These are phyloP conservation scores for Hyaloraphidium curvatum DNA, from an alignment of 192 early-diverging fungal genomes.

Conservation along the genomic window DNA sequence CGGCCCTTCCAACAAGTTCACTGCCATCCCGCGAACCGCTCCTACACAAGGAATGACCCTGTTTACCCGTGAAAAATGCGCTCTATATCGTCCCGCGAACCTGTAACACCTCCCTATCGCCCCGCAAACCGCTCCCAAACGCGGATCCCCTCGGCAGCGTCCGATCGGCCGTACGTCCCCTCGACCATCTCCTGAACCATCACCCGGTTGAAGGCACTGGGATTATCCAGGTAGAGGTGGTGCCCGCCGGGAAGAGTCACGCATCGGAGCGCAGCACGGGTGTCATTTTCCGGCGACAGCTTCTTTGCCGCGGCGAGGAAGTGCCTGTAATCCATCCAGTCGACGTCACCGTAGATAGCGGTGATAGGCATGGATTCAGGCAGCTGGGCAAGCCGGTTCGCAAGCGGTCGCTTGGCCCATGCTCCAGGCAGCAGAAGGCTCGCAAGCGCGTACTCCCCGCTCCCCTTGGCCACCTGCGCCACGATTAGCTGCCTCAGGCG, in stretches of 20 bases:
- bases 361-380: slow-evolving; percentile 53
- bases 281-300: slow-evolving; percentile 27
- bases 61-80: too few relatives aligned
- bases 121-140: too few relatives aligned
- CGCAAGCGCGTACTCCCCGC: slow-evolving; percentile 65
- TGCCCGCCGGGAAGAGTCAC: slow-evolving; percentile 39
- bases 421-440: slow-evolving; percentile 61
- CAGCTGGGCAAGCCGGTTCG: slow-evolving; percentile 34
- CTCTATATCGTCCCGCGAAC: too few relatives aligned
- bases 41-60: too few relatives aligned
- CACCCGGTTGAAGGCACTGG: slow-evolving; percentile 41
- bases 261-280: slow-evolving; percentile 16
- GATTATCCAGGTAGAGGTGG: slow-evolving; percentile 76
- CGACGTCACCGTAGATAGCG: slow-evolving; percentile 58
- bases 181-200: slow-evolving; percentile 31
- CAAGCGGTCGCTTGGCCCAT: slow-evolving; percentile 56
- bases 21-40: too few relatives aligned
- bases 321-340: slow-evolving; percentile 79
- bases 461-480: slow-evolving; percentile 46
- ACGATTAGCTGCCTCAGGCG: too few relatives aligned
- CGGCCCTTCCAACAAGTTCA: too few relatives aligned
- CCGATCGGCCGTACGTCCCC: neutral
- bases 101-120: too few relatives aligned
- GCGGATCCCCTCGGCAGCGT: too few relatives aligned
- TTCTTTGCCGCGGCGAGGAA: slow-evolving; percentile 27